phyloP scores from a whole-genome alignment of 768 basidiomycete genomes.

The Mycena chlorophos region DNA sequence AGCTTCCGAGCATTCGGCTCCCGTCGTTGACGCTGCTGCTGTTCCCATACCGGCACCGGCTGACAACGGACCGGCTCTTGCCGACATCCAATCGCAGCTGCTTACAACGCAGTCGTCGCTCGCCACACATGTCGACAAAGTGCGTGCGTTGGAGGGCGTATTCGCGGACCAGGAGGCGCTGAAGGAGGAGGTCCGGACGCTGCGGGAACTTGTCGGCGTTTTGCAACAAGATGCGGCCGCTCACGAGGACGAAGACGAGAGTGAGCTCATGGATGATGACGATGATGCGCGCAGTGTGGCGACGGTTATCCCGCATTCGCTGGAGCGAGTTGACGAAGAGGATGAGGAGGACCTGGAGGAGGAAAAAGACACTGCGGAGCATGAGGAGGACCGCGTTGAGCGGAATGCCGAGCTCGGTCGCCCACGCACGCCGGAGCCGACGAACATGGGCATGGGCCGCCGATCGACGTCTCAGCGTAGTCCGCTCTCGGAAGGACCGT shows the following conservation, averaged over 20 bases:
- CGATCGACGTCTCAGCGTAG: constrained; percentile 34
- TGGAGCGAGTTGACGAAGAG: constrained; percentile 74
- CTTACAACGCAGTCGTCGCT: constrained; percentile 81
- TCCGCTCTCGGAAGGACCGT: constrained; percentile 23
- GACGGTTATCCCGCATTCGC: constrained; percentile 68
- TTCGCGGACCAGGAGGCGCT: constrained; percentile 84
- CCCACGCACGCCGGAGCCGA: constrained; percentile 82
- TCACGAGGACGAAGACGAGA: constrained; percentile 16
- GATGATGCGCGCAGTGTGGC: constrained; percentile 70
- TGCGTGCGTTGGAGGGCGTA: constrained; percentile 78
- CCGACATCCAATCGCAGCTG: constrained; percentile 79
- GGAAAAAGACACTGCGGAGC: constrained; percentile 9
- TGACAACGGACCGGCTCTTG: constrained; percentile 31
- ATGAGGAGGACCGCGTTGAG: constrained; percentile 50
- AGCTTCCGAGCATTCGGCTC: constrained; percentile 20
- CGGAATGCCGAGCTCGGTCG: constrained; percentile 62
- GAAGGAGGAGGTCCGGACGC: constrained; percentile 69
- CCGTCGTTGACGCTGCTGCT: constrained; percentile 8
- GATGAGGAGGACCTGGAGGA: constrained; percentile 48
- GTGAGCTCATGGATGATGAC: constrained; percentile 47
- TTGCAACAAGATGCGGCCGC: constrained; percentile 13
- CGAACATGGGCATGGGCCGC: constrained; percentile 46
- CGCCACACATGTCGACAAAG: constrained; percentile 74
- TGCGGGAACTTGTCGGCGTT: constrained; percentile 61
- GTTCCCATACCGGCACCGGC: not conserved